A percentile compares a stretch with the other conserved stretches of the same genome.
phyloP scores from a whole-genome alignment of 1,139 yeast genomes.

The Yamadazyma oceani region DNA sequence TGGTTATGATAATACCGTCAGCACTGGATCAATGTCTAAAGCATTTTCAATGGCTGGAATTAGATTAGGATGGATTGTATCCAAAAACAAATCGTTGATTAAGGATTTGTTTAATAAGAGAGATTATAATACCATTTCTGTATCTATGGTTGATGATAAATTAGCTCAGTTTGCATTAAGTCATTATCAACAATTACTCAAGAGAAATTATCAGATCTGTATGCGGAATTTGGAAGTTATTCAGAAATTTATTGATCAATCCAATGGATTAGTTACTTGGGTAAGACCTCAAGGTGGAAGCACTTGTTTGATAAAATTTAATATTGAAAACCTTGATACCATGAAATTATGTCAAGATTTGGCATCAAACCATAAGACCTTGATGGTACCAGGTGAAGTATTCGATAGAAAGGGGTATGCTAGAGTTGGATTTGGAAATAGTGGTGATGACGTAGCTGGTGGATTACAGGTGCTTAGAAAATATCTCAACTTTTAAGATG shows the following conservation, averaged over 20 bases:
- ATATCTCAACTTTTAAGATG: too few relatives aligned
- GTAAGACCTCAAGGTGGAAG: slow-evolving; percentile 51
- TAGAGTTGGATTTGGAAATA: slow-evolving; percentile 55
- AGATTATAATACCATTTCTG: slow-evolving; percentile 55
- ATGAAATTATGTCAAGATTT: slow-evolving; percentile 34
- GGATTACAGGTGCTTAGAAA: slow-evolving; percentile 18
- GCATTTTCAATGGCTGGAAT: slow-evolving; percentile 58
- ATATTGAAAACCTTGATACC: slow-evolving; percentile 28
- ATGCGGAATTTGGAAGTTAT: slow-evolving; percentile 33
- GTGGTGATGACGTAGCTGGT: slow-evolving; percentile 28
- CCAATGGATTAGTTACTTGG: slow-evolving; percentile 37
- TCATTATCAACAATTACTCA: slow-evolving; percentile 32
- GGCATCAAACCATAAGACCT: slow-evolving; percentile 31
- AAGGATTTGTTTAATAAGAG: slow-evolving; percentile 39
- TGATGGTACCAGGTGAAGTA: slow-evolving; percentile 55
- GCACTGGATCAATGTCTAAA: slow-evolving; percentile 55
- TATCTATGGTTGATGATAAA: slow-evolving; percentile 50
- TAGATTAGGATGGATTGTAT: slow-evolving; percentile 54
- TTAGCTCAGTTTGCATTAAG: slow-evolving; percentile 45
- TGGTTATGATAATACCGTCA: slow-evolving; percentile 44
- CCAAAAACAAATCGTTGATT: slow-evolving; percentile 30
- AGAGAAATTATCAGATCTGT: slow-evolving; percentile 41
- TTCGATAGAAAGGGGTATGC: slow-evolving; percentile 43
- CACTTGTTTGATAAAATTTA: slow-evolving; percentile 43
- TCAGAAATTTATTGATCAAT: slow-evolving; percentile 30